A percentile compares a stretch with the other conserved stretches of the same genome.
phyloP scores from a whole-genome alignment of 2,329 filamentous ascomycete genomes.

The Penicillium sclerotigenum region DNA sequence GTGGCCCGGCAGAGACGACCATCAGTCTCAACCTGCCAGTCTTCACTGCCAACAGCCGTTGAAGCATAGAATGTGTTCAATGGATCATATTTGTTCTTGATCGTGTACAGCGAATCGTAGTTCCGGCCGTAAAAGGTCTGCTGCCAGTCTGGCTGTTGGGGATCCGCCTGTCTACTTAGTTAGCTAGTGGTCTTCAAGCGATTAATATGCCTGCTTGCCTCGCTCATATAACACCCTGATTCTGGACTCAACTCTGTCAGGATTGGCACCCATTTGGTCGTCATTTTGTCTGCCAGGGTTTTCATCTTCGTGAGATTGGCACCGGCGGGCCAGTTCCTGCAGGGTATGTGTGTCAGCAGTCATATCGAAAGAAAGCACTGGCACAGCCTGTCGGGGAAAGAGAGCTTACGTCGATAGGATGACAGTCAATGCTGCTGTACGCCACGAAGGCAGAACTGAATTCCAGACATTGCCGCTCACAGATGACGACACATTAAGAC shows the following conservation, averaged over 20 bases:
- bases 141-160: neutral
- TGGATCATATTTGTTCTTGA: neutral
- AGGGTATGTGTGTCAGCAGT: neutral
- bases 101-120: neutral
- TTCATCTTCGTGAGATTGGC: neutral
- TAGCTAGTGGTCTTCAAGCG: neutral
- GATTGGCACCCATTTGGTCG: neutral
- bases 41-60: neutral
- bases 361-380: neutral
- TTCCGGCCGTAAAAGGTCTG: neutral
- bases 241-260: neutral
- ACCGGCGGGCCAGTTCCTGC: neutral
- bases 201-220: neutral
- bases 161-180: neutral
- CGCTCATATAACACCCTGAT: neutral
- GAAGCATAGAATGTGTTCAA: neutral
- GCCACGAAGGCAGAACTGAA: conserved; percentile 4
- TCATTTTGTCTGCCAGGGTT: neutral
- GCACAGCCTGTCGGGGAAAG: no score
- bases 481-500: neutral
- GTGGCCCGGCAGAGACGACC: neutral
- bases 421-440: conserved; percentile 1
- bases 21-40: neutral
- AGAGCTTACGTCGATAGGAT: conserved; percentile 1
- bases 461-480: conserved; percentile 7